Percentiles rank a stretch among this genome's conserved stretches.
Conservation (phyloP, 495 filamentous ascomycete species). For the Penicillium cinerascens region DNA sequence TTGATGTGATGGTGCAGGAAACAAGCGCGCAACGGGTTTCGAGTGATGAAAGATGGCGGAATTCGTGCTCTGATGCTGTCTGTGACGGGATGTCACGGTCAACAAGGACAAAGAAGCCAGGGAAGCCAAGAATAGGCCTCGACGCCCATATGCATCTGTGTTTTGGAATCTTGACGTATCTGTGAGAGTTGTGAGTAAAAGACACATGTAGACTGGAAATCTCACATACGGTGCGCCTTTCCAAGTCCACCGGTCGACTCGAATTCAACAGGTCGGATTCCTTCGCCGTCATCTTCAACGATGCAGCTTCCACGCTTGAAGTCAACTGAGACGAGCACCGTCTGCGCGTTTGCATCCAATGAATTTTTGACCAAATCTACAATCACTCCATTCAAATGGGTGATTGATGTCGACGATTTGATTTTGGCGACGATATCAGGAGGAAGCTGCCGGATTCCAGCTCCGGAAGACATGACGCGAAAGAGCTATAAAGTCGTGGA, state of each 20-base stretch:
- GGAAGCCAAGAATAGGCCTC: conserved; percentile 75
- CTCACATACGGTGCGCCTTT: conserved; percentile 63
- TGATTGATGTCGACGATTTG: conserved; percentile 77
- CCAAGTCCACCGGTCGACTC: conserved; percentile 66
- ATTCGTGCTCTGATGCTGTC: conserved; percentile 59
- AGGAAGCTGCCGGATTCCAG: conserved; percentile 66
- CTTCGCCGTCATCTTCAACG: conserved; percentile 84
- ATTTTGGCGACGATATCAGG: conserved; percentile 77
- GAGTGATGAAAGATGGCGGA: conserved; percentile 69
- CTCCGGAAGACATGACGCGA: conserved; percentile 20
- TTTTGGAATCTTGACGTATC: conserved; percentile 73
- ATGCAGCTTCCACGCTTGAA: conserved; percentile 72
- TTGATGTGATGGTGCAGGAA: conserved; percentile 61
- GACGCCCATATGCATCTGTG: conserved; percentile 57
- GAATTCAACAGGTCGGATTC: conserved; percentile 74
- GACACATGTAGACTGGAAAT: not conserved
- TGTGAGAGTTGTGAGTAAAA: conserved; percentile 32
- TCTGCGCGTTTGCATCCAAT: conserved; percentile 74
- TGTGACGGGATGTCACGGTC: conserved; percentile 74
- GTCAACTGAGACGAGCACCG: conserved; percentile 69
- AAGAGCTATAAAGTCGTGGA: not conserved
- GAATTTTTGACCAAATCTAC: conserved; percentile 79
- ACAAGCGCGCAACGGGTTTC: conserved; percentile 61
- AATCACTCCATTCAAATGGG: conserved; percentile 68
- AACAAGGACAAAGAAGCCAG: conserved; percentile 73